Evolutionary conservation across 805 yeast genomes (phyloP), one percentile per base, ranked within the genome.

Genomic region (Hanseniaspora mollemarum): DNA sequence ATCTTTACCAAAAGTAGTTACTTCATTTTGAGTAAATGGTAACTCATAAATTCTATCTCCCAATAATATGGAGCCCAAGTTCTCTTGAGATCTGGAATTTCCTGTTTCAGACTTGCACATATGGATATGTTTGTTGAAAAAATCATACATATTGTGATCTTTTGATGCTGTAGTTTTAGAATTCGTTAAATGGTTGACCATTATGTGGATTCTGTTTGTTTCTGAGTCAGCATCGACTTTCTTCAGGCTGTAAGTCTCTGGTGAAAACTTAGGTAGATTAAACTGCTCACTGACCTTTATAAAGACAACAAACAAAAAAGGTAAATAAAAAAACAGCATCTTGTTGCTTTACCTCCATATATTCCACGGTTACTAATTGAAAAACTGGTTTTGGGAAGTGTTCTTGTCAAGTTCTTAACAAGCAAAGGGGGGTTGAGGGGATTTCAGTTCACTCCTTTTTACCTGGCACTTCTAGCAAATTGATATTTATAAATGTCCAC

Each of bases 11-110:
- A 48, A 48, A 3, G 18, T n/a, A n/a, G 28, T 31, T 56, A 83
- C 72, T 94, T 92, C 84, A 33, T 76, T 72, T 55, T 92, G 69
- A 46, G 81, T 77, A 60, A 85, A 87, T 5, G 97, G 96, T 9
- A 97, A 87, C 60, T 85, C 81, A 71, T 84, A 87, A 56, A 92
- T 87, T 63, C 98, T 75, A 67, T 92, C 98, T 56, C 98, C 98
- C 64, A 92, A 87, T 53, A 92, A 75, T 57, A 92, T 82, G 1
- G 96, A 81, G 8, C 98, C 98, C 49, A 92, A 72, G 10, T 94
- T 81, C 67, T 87, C 97, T 56, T 85, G 78, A 63, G 87, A 95
- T 59, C 82, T 82, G 28, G 54, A 64, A 26, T 64, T 59, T 8
- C 40, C 21, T 1, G 24, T 61, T 12, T 59, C 64, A 0, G 97